Evolutionary conservation across 2,329 filamentous ascomycete species (phyloP), one percentile per base, ranked within the genome.

Genomic region (Lecanicillium sp.): DNA sequence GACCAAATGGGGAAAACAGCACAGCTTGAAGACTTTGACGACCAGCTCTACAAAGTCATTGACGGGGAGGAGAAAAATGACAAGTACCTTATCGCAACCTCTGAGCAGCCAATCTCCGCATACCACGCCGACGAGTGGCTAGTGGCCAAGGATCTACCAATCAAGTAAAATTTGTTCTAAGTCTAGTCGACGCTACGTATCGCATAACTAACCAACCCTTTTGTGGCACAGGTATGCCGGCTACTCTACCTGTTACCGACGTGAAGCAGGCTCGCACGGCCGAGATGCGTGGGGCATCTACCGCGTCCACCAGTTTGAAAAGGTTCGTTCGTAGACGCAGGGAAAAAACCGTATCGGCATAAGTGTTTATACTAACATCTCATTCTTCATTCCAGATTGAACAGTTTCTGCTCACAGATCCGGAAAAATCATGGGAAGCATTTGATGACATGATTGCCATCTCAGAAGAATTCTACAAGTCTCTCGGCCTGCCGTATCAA

Each of bases 1-100:
- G 85, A 94, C 36, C 83, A 87, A 60, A 98, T 98, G 92, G 89
- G 85, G 44, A 96, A 96, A 72, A 98, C 92, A 0, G 92, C 92
- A 3, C 92, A 98, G 65, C 78, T 98, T 18, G 88, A 92, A 50
- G 85, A 95, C 55, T 98, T 98, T 55, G 92, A 98, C 56, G 92
- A 96, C 60, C 90, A 96, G 63, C 70, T 98, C 37, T 98, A 98
- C 74, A 96, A 96, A 67, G 90, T 98, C 17, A 80, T 90, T 49
- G 83, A 84, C 58, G 85, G 86, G 43, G 87, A 94, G 51, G 79
- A 86, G 47, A 78, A 86, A 52, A 86, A 84, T 36, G 92, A 96
- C 66, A 95, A 95, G 67, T 81, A 82, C 50, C 60, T 73, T 34
- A 73, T 73, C 51, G 86, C 86, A 12, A 95, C 88, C 43, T 92